Percentiles rank a stretch among this genome's conserved stretches.
phyloP scores from a whole-genome alignment of 2,329 filamentous ascomycete genomes.

The Trichoderma cornu-damae region DNA sequence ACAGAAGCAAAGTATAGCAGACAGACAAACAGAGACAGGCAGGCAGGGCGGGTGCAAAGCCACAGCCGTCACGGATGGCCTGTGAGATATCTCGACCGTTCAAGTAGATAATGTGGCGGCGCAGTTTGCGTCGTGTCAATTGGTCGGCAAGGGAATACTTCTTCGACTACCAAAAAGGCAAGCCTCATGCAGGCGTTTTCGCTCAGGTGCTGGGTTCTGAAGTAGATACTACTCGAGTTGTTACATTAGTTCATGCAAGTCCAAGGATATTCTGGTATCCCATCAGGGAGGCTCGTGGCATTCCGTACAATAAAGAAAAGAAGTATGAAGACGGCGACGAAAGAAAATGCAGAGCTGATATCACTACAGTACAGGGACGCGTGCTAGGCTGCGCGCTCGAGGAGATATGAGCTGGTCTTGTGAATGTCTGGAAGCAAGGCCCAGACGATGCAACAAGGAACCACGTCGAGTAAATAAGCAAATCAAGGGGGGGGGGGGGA shows the following conservation, averaged over 20 bases:
- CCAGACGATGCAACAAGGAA: neutral
- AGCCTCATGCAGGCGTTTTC: constrained; percentile 11
- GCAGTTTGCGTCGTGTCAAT: constrained; percentile 5
- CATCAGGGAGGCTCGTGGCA: constrained; percentile 7
- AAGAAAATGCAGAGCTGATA: neutral
- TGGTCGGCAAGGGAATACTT: neutral
- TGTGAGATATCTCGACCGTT: constrained; percentile 1
- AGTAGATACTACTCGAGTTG: constrained; percentile 12
- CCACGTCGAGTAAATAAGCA: constrained; percentile 9
- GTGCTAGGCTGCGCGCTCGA: neutral
- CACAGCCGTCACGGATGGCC: neutral
- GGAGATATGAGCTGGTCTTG: neutral
- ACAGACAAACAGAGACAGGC: neutral
- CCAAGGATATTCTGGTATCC: constrained; percentile 12
- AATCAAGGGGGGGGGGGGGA: neutral
- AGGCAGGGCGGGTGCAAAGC: neutral
- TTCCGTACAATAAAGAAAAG: neutral
- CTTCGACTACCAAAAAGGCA: constrained; percentile 4
- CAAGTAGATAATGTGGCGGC: neutral
- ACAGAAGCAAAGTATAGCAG: neutral
- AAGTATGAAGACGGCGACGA: too few relatives aligned
- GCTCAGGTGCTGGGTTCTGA: constrained; percentile 6
- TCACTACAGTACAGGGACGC: neutral
- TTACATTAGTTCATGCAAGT: constrained; percentile 18
- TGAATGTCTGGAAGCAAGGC: neutral